phyloP scores from a whole-genome alignment of 2,329 filamentous ascomycete species.

The Ramularia endophylla region DNA sequence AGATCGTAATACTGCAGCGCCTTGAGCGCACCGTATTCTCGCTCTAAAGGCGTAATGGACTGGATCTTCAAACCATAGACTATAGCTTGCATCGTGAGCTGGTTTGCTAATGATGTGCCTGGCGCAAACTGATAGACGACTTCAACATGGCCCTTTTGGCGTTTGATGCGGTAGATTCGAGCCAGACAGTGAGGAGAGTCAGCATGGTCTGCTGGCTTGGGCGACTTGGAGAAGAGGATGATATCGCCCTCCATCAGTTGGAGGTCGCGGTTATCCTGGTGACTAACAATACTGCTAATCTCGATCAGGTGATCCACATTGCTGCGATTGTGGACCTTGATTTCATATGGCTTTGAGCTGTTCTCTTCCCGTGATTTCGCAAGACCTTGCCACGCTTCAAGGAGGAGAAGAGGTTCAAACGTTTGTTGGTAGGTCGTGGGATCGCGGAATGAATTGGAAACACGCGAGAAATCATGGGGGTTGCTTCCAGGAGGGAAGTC shows the following conservation, averaged over 20 bases:
- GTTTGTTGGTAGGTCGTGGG: conserved; percentile 77
- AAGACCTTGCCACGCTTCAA: conserved; percentile 95
- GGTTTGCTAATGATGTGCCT: conserved; percentile 21
- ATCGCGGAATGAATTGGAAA: conserved; percentile 71
- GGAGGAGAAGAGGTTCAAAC: conserved; percentile 81
- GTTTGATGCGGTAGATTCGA: conserved; percentile 70
- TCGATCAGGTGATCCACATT: conserved; percentile 92
- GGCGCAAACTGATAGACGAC: conserved; percentile 79
- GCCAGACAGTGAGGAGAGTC: conserved; percentile 76
- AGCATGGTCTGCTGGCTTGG: conserved; percentile 61
- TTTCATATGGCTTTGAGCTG: conserved; percentile 71
- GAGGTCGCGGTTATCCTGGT: conserved; percentile 63
- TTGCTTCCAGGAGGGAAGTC: conserved; percentile 73
- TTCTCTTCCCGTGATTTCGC: conserved; percentile 84
- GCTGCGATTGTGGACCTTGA: conserved; percentile 81
- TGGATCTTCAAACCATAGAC: conserved; percentile 77
- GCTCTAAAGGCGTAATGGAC: conserved; percentile 89
- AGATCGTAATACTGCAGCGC: conserved; percentile 94
- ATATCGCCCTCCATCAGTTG: conserved; percentile 80
- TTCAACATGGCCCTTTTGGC: conserved; percentile 76
- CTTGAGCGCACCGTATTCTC: conserved; percentile 88
- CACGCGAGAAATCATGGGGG: conserved; percentile 64
- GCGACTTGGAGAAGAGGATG: conserved; percentile 70
- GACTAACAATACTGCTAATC: conserved; percentile 75
- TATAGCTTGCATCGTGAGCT: conserved; percentile 61